Base-by-base conservation (phyloP, 768 basidiomycete species). In the Hirschioporus abietinus region DNA sequence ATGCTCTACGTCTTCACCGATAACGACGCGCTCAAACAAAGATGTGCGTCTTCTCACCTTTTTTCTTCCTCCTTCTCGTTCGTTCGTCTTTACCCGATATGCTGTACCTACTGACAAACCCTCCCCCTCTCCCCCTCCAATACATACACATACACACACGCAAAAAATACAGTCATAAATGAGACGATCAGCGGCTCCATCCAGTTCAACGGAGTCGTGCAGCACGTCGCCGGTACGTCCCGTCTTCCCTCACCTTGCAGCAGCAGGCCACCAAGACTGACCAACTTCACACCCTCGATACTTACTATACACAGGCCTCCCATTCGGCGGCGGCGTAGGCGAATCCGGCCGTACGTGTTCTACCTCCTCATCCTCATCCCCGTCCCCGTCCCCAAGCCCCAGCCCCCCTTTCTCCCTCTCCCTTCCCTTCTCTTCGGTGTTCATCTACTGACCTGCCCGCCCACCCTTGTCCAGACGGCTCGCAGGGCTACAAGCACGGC, bases 311-410 rank as follows among this genome's bases (percentile, higher is more conserved):
- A 60, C 64, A 23, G 65, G 64, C n/a, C 58, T 75, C 30, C 76
- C 74, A 10, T 72, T 74, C 63, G 66, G 71, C 1, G 74, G 71
- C 0, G 74, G 86, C 27, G 80, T 84, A 58, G 91, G 91, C 1
- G 77, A 81, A 2, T 89, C 88, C 71, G 91, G 91, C 74, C 83
- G 91, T 92, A 74, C 69, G 89, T 74, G n/a, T n/a, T 10, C 35
- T 15, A 12, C 63, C 30, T 25, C 42, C 42, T 20, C 42, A 15
- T 1, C 20, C 42, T 20, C 35, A 7, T 15, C 15, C 35, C 35
- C 35, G 7, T 36, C 35, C 7, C 15, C 15, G 35, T 36, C 7
- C 35, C 7, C 7, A 36, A 7, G 35, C 15, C 7, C 35, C 15
- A 15, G 15, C 35, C 7, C 35, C 15, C 35, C 7, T 15, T 36